Percentiles rank a stretch among this genome's conserved stretches.
These are phyloP conservation scores for Kwoniella pini DNA, from an alignment of 768 basidiomycete genomes.

Conservation along the genomic window DNA sequence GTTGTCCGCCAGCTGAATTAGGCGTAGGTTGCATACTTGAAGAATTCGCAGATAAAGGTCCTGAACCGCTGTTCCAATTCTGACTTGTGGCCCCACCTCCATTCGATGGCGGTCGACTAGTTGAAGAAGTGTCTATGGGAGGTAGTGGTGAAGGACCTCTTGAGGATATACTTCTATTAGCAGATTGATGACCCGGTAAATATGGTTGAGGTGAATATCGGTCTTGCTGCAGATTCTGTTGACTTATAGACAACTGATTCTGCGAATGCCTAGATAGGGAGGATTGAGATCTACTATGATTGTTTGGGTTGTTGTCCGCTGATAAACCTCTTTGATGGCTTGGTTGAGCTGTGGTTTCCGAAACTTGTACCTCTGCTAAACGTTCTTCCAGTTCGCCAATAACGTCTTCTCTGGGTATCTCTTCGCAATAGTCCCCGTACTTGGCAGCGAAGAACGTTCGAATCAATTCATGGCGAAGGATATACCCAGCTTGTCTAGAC, in stretches of 20 bases:
- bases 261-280: slow-evolving; percentile 27
- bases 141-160: slow-evolving; percentile 37
- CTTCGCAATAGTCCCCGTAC: slow-evolving; percentile 78
- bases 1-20: slow-evolving; percentile 27
- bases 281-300: slow-evolving; percentile 26
- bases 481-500: slow-evolving; percentile 66
- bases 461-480: slow-evolving; percentile 76
- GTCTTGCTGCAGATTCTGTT: slow-evolving; percentile 2
- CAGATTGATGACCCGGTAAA: slow-evolving; percentile 16
- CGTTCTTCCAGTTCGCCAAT: slow-evolving; percentile 53
- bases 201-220: slow-evolving; percentile 21
- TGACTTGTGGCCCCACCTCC: background rate
- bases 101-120: slow-evolving; percentile 5
- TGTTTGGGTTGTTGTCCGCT: background rate
- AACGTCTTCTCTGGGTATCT: slow-evolving; percentile 59
- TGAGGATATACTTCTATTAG: slow-evolving; percentile 15
- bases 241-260: background rate
- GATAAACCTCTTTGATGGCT: slow-evolving; percentile 13
- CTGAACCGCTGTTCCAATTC: slow-evolving; percentile 17
- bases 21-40: background rate
- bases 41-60: background rate
- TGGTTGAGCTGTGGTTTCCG: background rate
- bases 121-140: slow-evolving; percentile 28
- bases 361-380: slow-evolving; percentile 31
- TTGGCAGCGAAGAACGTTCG: slow-evolving; percentile 80